phyloP scores from a whole-genome alignment of 78 protist genomes.

The Mantamonas sphyraenae region DNA sequence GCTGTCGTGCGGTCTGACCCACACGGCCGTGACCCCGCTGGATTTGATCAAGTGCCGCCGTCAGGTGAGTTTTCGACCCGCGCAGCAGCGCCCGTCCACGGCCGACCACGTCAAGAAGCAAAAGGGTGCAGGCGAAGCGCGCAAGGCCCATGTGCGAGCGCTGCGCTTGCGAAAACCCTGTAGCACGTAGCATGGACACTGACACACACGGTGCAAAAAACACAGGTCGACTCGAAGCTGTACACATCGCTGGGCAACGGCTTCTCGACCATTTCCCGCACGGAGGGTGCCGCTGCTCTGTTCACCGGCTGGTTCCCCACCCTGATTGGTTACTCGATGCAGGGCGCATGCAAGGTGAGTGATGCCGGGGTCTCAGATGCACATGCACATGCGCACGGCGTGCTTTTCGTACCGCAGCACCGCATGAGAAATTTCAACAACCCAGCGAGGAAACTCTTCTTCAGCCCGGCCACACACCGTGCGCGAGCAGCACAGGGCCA shows the following conservation, averaged over 20 bases:
- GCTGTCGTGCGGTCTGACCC: constrained; percentile 69
- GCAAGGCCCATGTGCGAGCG: too few relatives aligned
- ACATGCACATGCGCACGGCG: too few relatives aligned
- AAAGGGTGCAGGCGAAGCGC: background rate
- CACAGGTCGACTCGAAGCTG: background rate
- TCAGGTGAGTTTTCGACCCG: constrained; percentile 6
- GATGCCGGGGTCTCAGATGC: background rate
- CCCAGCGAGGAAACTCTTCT: too few relatives aligned
- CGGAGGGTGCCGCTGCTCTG: background rate
- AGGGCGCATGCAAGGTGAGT: background rate
- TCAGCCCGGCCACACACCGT: too few relatives aligned
- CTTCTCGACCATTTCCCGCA: background rate
- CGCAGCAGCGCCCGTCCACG: too few relatives aligned
- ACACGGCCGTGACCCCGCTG: constrained; percentile 69
- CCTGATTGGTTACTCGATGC: constrained; percentile 57
- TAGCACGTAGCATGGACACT: too few relatives aligned
- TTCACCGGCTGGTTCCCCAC: constrained; percentile 54
- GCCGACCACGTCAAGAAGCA: background rate
- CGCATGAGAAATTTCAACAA: too few relatives aligned
- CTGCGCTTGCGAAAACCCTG: too few relatives aligned
- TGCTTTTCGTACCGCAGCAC: too few relatives aligned
- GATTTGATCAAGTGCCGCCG: constrained; percentile 70
- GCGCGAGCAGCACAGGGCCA: too few relatives aligned
- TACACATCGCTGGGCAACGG: background rate
- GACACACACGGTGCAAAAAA: too few relatives aligned